Evolutionary conservation across 495 filamentous ascomycete species (phyloP), one percentile per base, ranked within the genome.

Genomic region (Aspergillus olivimuriae): DNA sequence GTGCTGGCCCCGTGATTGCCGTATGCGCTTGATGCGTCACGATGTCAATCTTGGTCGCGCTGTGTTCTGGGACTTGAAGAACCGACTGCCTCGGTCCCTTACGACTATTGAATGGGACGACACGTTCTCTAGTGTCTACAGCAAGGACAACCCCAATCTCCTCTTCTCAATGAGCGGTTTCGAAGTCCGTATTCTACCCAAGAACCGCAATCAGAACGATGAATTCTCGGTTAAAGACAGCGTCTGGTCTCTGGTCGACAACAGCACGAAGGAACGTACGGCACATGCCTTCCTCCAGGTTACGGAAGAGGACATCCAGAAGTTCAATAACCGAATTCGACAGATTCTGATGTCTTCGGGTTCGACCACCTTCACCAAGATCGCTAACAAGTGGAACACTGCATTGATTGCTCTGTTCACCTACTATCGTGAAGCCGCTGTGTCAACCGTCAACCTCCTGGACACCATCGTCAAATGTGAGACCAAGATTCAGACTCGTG

Each of bases 351-450:
- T 99, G 94, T 95, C 89, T 10, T 97, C 91, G 47, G 94, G 94
- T 19, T 95, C 89, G 3, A 99, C 94, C 2, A 99, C 94, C 1
- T 99, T 99, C 73, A 99, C 94, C 37, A 99, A 99, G 77, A 99
- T 99, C 55, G 94, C 94, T 36, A 99, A 99, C 65, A 99, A 99
- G 65, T 99, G 94, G 94, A 99, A 99, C 63, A 97, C 94, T 0
- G 89, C 86, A 5, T 69, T 99, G 44, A 99, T 99, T 57, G 91
- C 94, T n/a, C 75, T 99, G 19, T 99, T 99, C 71, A 99, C 94
- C 0, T 99, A 99, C 63, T 99, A 97, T 59, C 89, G 94, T 57
- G 94, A 99, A 58, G 94, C 94, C 30, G 94, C 90, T 23, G 89
- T 97, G n/a, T 92, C 88, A 7, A 99, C 94, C 1, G 89, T 97